Evolutionary conservation across 805 yeast species (phyloP), one percentile per base, ranked within the genome.

Genomic region (Nakazawaea pomicola): DNA sequence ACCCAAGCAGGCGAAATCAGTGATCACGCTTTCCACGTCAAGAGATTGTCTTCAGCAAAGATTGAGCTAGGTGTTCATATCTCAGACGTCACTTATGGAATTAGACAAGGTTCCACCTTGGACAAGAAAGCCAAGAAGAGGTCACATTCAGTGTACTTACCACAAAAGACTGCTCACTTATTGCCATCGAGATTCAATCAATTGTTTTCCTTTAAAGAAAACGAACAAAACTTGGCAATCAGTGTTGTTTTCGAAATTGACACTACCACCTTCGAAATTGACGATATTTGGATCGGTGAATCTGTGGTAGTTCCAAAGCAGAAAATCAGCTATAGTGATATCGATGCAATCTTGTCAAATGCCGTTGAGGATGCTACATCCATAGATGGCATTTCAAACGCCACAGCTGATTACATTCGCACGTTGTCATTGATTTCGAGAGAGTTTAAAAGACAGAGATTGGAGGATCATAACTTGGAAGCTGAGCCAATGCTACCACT

Each of bases 71-170:
- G 95, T 30, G 80, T 90, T 55, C 98, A 93, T 59, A 76, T 84
- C 34, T 70, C 84, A 24, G 99, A 93, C 63, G 79, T 83, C 4
- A 70, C 95, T 3, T 78, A 78, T 33, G 86, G 69, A 50, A 62
- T 91, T 39, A 78, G 74, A 49, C 82, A 78, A 30, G 91, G 89
- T 12, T 78, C 95, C 0, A 64, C 78, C 8, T 65, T 91, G 46
- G 99, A 93, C 55, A 80, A 90, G 47, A 89, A 91, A 57, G 84
- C 95, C 1, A 85, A 87, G 61, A 89, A 87, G 65, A 76, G 98
- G 57, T 88, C 95, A 1, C 78, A 91, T 4, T 80, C 96, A 6
- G 97, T 91, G 3, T 84, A 81, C 54, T 72, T 90, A 59, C 93
- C 95, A 11, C 96, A 90, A 57, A 75, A 74, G 46, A 68, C 73